These are phyloP conservation scores for Colletotrichum truncatum DNA, from an alignment of 2,329 filamentous ascomycete genomes.

Conservation along the genomic window DNA sequence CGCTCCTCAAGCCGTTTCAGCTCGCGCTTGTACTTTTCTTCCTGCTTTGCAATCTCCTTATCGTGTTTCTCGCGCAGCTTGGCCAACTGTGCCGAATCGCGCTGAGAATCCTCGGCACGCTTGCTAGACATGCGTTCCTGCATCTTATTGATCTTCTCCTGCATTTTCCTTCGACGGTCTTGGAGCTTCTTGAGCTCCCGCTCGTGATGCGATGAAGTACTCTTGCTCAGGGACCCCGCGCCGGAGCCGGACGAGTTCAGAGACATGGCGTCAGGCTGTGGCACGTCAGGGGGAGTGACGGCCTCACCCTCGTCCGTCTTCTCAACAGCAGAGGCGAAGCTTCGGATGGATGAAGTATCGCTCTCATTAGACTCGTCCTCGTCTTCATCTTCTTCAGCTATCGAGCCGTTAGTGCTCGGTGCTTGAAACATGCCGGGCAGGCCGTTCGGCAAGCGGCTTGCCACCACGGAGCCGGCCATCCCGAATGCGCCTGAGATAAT, in stretches of 20 bases:
- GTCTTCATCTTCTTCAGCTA: slow-evolving; percentile 40
- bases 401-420: slow-evolving; percentile 38
- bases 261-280: slow-evolving; percentile 29
- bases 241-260: slow-evolving; percentile 50
- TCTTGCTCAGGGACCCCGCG: slow-evolving; percentile 30
- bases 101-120: slow-evolving; percentile 56
- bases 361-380: slow-evolving; percentile 42
- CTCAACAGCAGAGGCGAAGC: slow-evolving; percentile 60
- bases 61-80: slow-evolving; percentile 73
- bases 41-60: slow-evolving; percentile 70
- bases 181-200: slow-evolving; percentile 73
- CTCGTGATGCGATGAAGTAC: slow-evolving; percentile 55
- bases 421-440: slow-evolving; percentile 38
- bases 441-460: slow-evolving; percentile 46
- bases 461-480: slow-evolving; percentile 57
- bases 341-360: slow-evolving; percentile 56
- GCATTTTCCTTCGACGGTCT: slow-evolving; percentile 67
- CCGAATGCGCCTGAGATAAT: slow-evolving; percentile 64
- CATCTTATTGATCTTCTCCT: slow-evolving; percentile 68
- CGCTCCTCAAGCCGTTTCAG: slow-evolving; percentile 71
- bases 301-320: slow-evolving; percentile 39
- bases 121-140: slow-evolving; percentile 57
- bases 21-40: slow-evolving; percentile 73
- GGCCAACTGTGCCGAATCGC: slow-evolving; percentile 59
- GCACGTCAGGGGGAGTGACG: slow-evolving; percentile 18